These are phyloP conservation scores for Lasiodiplodia sp. DNA, from an alignment of 2,329 filamentous ascomycete genomes.

Conservation along the genomic window DNA sequence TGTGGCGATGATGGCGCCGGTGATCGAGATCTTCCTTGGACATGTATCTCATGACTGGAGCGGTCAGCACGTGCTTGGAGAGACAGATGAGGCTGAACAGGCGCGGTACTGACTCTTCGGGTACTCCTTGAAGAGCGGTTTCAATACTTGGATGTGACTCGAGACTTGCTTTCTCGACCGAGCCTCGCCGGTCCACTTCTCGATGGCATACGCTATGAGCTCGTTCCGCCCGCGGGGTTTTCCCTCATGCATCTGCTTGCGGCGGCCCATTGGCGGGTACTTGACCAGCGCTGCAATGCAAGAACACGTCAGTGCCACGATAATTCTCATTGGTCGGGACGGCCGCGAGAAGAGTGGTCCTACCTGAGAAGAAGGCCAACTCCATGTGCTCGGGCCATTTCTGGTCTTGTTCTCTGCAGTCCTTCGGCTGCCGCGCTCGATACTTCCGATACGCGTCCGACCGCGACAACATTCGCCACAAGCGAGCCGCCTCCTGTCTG, in stretches of 20 bases:
- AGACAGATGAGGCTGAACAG: slow-evolving; percentile 1
- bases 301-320: slow-evolving; percentile 13
- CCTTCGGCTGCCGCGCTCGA: slow-evolving; percentile 49
- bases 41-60: slow-evolving; percentile 51
- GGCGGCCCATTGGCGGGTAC: slow-evolving; percentile 65
- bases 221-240: slow-evolving; percentile 68
- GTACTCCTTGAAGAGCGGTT: slow-evolving; percentile 61
- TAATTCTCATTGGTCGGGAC: slow-evolving; percentile 15
- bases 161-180: slow-evolving; percentile 68
- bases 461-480: slow-evolving; percentile 41
- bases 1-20: slow-evolving; percentile 32
- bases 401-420: slow-evolving; percentile 43
- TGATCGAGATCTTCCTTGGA: slow-evolving; percentile 45
- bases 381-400: slow-evolving; percentile 59
- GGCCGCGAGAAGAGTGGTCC: slow-evolving; percentile 27
- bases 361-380: slow-evolving; percentile 57
- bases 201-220: slow-evolving; percentile 66
- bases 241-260: slow-evolving; percentile 57
- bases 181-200: slow-evolving; percentile 60
- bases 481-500: slow-evolving; percentile 36
- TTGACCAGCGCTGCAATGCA: slow-evolving; percentile 54
- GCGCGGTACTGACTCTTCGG: slow-evolving; percentile 56
- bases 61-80: slow-evolving; percentile 35
- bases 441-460: slow-evolving; percentile 57
- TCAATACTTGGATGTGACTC: slow-evolving; percentile 69